Base-by-base conservation (phyloP, 139 green algal species). In the Chlorella sorokiniana region DNA sequence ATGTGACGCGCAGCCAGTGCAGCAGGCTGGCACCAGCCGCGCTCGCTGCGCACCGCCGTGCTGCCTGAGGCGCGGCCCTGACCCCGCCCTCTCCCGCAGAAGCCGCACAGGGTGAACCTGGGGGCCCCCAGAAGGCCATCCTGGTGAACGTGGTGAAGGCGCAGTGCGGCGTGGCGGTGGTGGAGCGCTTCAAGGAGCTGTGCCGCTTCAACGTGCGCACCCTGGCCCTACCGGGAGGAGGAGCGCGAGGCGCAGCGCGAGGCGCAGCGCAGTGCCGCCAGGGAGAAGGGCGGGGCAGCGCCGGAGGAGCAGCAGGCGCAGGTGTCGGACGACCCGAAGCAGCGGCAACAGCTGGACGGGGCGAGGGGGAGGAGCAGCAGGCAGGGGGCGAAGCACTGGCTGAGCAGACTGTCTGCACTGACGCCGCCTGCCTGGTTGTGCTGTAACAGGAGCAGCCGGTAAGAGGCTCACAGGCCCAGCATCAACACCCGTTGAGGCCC, bases 41-140 rank as follows among this genome's bases (percentile, higher is more conserved):
- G 59, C 4, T 29, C 16, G 59, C 10, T 67, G 27, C 29, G n/a
- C n/a, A n/a, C 5, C 29, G 29, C 9, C 20, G 20, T 37, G 29
- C 41, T 23, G 18, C 4, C 35, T 40, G n/a, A 33, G 14, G 3
- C 42, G 1, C 11, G 3, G 29, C 35, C 9, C 33, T 31, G 31
- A 23, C 52, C 35, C 52, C 51, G 38, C 10, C 31, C 54, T 0
- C 22, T 0, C 33, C 35, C 74, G 74, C 83, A 89, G 83, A 76
- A 78, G 23, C 84, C 84, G 10, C 85, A 92, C 85, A 92, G 89
- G 67, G 88, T 91, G 8, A 81, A 89, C 69, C 79, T 92, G 33
- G 62, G 48, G 42, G 68, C 83, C 22, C 88, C 4, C 65, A 85
- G 33, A 85, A 88, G 64, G 89, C 87, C 18, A 81, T 92, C 29